These are phyloP conservation scores for Penicillium nordicum DNA, from an alignment of 2,329 filamentous ascomycete genomes.

Conservation along the genomic window DNA sequence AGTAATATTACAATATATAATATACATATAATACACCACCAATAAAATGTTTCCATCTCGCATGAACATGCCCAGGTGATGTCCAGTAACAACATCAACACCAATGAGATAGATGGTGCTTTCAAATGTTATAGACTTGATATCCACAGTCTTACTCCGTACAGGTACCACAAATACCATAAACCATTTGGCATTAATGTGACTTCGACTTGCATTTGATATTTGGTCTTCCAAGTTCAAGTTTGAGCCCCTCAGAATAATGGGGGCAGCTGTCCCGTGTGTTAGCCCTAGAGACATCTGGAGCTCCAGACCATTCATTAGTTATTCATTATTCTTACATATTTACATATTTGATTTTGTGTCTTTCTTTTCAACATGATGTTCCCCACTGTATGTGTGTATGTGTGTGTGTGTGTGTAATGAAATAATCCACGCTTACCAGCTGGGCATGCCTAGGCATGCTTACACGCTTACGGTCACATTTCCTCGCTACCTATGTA, in stretches of 20 bases:
- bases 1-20: not conserved
- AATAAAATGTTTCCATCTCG: not conserved
- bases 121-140: not conserved
- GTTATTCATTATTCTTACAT: not conserved
- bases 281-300: not conserved
- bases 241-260: not conserved
- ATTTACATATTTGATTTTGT: not conserved
- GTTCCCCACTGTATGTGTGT: constrained; percentile 8
- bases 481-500: constrained; percentile 7
- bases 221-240: not conserved
- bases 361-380: not conserved
- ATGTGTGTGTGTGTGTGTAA: constrained; percentile 5
- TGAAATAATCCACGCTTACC: not conserved
- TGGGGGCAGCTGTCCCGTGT: not conserved
- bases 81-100: not conserved
- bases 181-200: not conserved
- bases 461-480: constrained; percentile 12
- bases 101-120: not conserved
- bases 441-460: too few relatives aligned
- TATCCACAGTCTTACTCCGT: not conserved
- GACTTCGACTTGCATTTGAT: not conserved
- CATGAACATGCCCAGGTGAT: not conserved
- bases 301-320: not conserved
- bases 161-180: not conserved
- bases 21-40: too few relatives aligned